Evolutionary conservation across 1,284 basidiomycete genomes (phyloP), one percentile per base, ranked within the genome.

Genomic region (Laetiporus sulphureus): DNA sequence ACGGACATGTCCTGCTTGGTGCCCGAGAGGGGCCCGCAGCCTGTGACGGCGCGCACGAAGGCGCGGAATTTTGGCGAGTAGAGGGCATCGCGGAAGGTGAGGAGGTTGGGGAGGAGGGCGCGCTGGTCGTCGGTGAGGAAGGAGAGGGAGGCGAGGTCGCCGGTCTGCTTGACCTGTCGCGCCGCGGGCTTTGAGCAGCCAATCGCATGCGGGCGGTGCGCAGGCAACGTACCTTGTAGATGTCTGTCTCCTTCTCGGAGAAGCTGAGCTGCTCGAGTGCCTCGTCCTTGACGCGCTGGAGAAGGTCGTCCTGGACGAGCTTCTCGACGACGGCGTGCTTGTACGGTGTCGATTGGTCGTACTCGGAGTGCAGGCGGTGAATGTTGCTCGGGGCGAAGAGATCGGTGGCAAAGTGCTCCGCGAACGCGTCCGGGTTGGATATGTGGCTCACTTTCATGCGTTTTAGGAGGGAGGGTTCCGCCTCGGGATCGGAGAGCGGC

Each of bases 231-330:
- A 87, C 91, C 78, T 93, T 95, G 79, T 98, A 99, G 53, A 99
- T 99, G 60, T 99, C 95, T 5, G 95, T 99, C 72, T 98, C 91
- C 69, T 97, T 99, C 65, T 93, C 87, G 5, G 91, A 84, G 64
- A 97, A 98, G 55, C 79, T 88, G 57, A 99, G 80, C 54, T 96
- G 83, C 32, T 74, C 71, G 50, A 92, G 69, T 54, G 93, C 83
- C 60, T 91, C 88, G 51, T 88, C 78, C 62, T 87, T 86, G 40
- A 90, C 88, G 23, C 73, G 71, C 48, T 68, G 69, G 41, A 95
- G 73, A 22, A 96, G 72, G 16, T 86, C 83, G 54, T 95, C 86
- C 56, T 85, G 79, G 65, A 98, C 87, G 20, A 99, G 73, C 48
- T 83, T 79, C 36, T 87, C 78, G 38, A 97, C 74, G 42, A 92